phyloP scores from a whole-genome alignment of 2,329 filamentous ascomycete genomes.

The Acephala macrosclerotiorum region DNA sequence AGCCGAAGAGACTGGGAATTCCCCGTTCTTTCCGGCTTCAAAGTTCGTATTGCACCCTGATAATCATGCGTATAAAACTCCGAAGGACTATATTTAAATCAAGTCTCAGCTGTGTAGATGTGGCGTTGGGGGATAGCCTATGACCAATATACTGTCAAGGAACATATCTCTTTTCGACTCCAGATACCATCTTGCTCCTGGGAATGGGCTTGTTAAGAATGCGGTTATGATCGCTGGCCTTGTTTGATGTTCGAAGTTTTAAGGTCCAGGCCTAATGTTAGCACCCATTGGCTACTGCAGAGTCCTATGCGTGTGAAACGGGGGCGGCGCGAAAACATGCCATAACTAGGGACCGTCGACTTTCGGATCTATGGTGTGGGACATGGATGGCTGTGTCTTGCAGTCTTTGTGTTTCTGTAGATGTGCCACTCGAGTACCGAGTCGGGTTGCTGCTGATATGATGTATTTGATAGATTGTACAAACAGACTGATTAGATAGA shows the following conservation, averaged over 20 bases:
- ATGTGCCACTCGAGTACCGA: neutral
- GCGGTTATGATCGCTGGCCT: neutral
- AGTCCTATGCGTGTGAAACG: slow-evolving; percentile 14
- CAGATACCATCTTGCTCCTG: neutral
- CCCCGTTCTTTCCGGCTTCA: too few species aligned
- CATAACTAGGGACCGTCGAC: slow-evolving; percentile 7
- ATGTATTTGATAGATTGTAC: neutral
- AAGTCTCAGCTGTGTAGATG: too few species aligned
- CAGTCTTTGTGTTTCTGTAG: neutral
- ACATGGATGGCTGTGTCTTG: neutral
- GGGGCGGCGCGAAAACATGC: slow-evolving; percentile 13
- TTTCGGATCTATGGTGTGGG: neutral
- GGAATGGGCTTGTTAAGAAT: neutral
- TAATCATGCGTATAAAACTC: too few species aligned
- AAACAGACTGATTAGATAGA: neutral
- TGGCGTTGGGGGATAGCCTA: too few species aligned
- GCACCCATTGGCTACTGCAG: neutral
- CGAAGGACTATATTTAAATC: too few species aligned
- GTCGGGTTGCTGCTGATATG: neutral
- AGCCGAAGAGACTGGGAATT: too few species aligned
- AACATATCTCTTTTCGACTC: too few species aligned
- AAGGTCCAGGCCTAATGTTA: neutral
- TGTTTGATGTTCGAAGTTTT: neutral
- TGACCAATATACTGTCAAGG: too few species aligned
- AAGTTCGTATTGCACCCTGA: too few species aligned